These are phyloP conservation scores for Gonapodya sp. DNA, from an alignment of 192 early-diverging fungal genomes.

Conservation along the genomic window DNA sequence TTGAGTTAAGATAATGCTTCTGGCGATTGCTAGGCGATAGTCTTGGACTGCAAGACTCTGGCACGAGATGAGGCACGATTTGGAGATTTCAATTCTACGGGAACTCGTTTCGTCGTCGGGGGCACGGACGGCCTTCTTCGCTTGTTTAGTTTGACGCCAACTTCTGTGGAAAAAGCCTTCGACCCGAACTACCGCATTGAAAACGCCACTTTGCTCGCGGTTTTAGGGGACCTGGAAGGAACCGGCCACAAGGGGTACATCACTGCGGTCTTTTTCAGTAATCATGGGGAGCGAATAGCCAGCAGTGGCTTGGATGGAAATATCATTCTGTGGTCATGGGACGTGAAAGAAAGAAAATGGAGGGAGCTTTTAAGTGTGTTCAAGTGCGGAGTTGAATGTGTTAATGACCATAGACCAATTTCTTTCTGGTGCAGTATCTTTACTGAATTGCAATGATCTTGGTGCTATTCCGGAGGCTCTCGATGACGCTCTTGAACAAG, in stretches of 20 bases:
- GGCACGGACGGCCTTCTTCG: constrained; percentile 66
- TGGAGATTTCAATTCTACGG: constrained; percentile 66
- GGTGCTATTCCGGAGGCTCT: neutral
- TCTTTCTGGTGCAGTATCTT: neutral
- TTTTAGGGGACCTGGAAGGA: neutral
- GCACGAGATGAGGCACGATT: constrained; percentile 40
- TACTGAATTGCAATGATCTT: neutral
- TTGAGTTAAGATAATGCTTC: no score
- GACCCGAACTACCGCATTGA: neutral
- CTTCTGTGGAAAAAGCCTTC: neutral
- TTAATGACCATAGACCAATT: neutral
- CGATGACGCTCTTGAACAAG: neutral
- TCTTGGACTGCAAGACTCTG: constrained; percentile 21
- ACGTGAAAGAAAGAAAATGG: constrained; percentile 44
- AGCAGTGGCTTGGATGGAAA: constrained; percentile 54
- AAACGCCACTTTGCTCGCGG: neutral
- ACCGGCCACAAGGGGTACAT: constrained; percentile 56
- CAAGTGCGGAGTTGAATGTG: neutral
- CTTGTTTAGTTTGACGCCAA: constrained; percentile 41
- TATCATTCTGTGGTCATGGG: constrained; percentile 59
- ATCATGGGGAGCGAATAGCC: constrained; percentile 53
- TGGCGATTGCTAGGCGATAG: neutral
- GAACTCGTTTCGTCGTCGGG: constrained; percentile 68
- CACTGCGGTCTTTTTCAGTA: constrained; percentile 64
- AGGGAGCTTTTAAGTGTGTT: constrained; percentile 14